Conservation (phyloP, 1,284 basidiomycete species). For the Leccinum fuscescens region DNA sequence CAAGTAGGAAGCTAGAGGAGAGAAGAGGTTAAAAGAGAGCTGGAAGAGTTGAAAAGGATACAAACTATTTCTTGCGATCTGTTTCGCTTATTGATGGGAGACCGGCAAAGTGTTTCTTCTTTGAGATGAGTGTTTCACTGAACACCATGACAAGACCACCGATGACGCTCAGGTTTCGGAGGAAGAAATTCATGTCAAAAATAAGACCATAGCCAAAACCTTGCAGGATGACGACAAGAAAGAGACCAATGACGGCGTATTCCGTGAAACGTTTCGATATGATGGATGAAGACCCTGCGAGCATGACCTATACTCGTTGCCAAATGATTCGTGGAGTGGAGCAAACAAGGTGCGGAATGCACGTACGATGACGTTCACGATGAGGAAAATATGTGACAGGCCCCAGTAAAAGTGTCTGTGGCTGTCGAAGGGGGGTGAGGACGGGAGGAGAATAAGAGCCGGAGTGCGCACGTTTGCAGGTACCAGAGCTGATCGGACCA, state of each 20-base stretch:
- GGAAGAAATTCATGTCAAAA: conserved; percentile 99
- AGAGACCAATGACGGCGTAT: conserved; percentile 85
- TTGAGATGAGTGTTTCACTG: conserved; percentile 87
- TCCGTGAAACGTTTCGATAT: conserved; percentile 89
- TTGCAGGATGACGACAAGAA: conserved; percentile 91
- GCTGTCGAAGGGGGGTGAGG: conserved; percentile 40
- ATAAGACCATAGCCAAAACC: conserved; percentile 94
- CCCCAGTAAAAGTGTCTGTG: conserved; percentile 96
- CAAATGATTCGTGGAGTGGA: not conserved
- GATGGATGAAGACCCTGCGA: conserved; percentile 82
- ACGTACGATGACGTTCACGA: conserved; percentile 90
- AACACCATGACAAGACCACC: conserved; percentile 98
- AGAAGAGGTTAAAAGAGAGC: conserved; percentile 4
- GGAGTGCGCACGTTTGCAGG: conserved; percentile 66
- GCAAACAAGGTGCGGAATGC: not conserved
- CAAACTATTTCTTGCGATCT: conserved; percentile 97
- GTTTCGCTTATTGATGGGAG: conserved; percentile 90
- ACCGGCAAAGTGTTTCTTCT: conserved; percentile 90
- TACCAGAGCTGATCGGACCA: conserved; percentile 98
- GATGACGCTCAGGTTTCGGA: conserved; percentile 90
- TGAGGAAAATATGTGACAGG: conserved; percentile 88
- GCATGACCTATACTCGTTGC: conserved; percentile 74
- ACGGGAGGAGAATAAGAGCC: not conserved
- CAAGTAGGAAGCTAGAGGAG: conserved; percentile 82
- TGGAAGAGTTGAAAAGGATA: conserved; percentile 16